Evolutionary conservation across 73 alveolate species (phyloP).

Genomic region (Paraurostyla sp.): DNA sequence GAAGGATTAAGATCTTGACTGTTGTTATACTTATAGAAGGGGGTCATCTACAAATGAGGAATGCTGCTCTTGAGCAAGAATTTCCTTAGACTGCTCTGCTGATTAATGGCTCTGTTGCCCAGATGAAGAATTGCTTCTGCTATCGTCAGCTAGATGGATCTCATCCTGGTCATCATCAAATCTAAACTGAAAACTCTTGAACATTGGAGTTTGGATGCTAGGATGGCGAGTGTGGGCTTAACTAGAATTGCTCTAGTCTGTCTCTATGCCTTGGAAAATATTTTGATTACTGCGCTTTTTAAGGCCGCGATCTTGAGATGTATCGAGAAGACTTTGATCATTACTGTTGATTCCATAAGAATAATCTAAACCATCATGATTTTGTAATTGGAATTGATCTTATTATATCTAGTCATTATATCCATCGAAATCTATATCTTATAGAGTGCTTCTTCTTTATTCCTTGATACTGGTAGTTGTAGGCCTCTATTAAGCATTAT

Average conservation of each 20-base stretch:
- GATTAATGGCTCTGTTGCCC: neutral
- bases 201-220: neutral
- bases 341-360: neutral
- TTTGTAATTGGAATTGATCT: neutral
- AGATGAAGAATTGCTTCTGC: neutral
- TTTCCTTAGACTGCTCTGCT: neutral
- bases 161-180: neutral
- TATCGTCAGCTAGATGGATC: neutral
- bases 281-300: neutral
- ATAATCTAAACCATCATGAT: neutral
- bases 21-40: no score
- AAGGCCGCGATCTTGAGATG: neutral
- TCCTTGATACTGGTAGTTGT: neutral
- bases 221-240: no score
- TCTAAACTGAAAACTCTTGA: neutral
- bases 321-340: neutral
- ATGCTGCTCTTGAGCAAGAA: no score
- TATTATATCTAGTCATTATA: neutral
- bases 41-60: neutral
- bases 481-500: neutral
- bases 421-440: neutral
- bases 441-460: neutral
- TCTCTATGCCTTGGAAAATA: neutral
- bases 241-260: slow-evolving; percentile 2
- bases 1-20: neutral